Evolutionary conservation across 2,329 filamentous ascomycete genomes (phyloP), one percentile per base, ranked within the genome.

Genomic region (Phoma sp.): DNA sequence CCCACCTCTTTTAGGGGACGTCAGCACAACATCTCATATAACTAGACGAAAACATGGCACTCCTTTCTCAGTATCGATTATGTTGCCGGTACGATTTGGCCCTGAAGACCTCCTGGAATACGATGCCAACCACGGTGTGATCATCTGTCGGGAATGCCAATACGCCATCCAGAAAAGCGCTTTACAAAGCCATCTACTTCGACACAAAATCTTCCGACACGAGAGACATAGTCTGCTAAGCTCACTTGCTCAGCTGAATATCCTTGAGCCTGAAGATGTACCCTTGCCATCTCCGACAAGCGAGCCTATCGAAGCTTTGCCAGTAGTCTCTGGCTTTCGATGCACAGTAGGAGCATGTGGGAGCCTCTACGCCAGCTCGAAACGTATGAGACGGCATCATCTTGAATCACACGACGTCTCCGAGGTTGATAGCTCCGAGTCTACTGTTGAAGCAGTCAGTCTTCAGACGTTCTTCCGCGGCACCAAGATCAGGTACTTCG

Each of bases 391-490:
- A 53, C 63, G 61, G 2, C 74, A 76, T 43, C 66, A 66, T 60
- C 69, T 57, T 32, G 66, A 72, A 25, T 51, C 32, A 1, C 72
- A 74, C 49, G 59, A 57, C 7, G 7, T 26, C 48, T 4, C 20
- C 14, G 53, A 61, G 15, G 29, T 42, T 36, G n/a, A 46, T 14
- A 3, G 6, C 2, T 26, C 36, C 14, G 18, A 9, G 11, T 21
- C 36, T 7, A 12, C 53, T 7, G 58, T 59, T 34, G 38, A 50
- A 15, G 33, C 60, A 9, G 68, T 64, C 10, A 61, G 53, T 14
- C 59, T 76, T n/a, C 73, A 76, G 57, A 76, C 74, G 0, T 75
- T 76, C 55, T 77, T 76, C 54, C 59, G 71, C 4, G 74, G 74
- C 4, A 76, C 72, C 1, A 76, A 76, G 57, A 26, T 76, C 11